Evolutionary conservation across 305 asterid genomes (phyloP), one percentile per base, ranked within the genome.

Genomic region (Fraxinus sp.): DNA sequence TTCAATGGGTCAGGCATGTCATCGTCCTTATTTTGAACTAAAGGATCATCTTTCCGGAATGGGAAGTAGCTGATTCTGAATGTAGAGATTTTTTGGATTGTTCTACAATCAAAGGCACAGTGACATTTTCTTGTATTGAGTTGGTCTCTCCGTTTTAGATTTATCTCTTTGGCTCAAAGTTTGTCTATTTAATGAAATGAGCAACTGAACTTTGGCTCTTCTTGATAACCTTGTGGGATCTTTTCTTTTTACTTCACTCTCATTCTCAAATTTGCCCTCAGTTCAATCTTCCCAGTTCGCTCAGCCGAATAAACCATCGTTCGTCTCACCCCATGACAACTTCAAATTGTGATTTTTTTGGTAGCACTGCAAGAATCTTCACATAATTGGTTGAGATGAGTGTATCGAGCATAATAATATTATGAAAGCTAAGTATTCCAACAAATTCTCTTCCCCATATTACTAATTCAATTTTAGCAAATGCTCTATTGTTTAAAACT

Each of bases 91-190:
- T 59, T 62, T 20, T 62, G 32, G 71, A 22, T 18, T 18, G 26
- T 62, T 59, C 24, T 55, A 62, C 71, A 62, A 22, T 22, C 24
- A 62, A 62, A 7, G 68, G 1, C n/a, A 30, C 68, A 43, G 52
- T 71, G 26, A 36, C n/a, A 66, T 84, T 57, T 59, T 26, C 76
- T 62, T 46, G 43, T 77, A 59, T 80, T 76, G 57, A 11, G 37
- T 84, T 5, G 14, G 24, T 57, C 64, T 62, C 75, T 35, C 72
- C 39, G 4, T 35, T 75, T 75, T 26, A 79, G 78, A 26, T 78
- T 43, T 83, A 71, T n/a, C 73, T 71, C 75, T 83, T 55, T 33
- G 24, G 22, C 14, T 36, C 33, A 10, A 7, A 11, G 37, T 28
- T 49, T 33, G 13, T 49, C 72, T 7, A 18, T 41, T 68, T 7